phyloP scores from a whole-genome alignment of 2,329 filamentous ascomycete genomes.

The Penicillium sp. region DNA sequence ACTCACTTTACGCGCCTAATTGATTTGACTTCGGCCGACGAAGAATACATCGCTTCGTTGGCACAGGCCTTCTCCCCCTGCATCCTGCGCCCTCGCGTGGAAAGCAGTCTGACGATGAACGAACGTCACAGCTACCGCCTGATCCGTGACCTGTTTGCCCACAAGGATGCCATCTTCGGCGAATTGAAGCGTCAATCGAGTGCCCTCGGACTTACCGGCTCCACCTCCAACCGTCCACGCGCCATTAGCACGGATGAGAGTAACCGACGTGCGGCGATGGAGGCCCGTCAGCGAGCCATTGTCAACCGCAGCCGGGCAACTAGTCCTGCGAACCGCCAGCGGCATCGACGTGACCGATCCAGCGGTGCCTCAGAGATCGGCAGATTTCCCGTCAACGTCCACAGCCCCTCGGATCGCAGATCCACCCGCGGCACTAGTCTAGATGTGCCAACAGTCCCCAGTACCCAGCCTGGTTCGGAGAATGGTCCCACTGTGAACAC shows the following conservation, averaged over 20 bases:
- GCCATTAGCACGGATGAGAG: slow-evolving; percentile 95
- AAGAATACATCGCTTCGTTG: slow-evolving; percentile 72
- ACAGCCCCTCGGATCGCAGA: slow-evolving; percentile 52
- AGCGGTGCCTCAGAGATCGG: slow-evolving; percentile 67
- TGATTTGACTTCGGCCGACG: slow-evolving; percentile 92
- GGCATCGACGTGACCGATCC: slow-evolving; percentile 77
- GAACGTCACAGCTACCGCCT: slow-evolving; percentile 90
- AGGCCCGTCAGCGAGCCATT: slow-evolving; percentile 81
- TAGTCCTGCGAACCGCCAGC: slow-evolving; percentile 56
- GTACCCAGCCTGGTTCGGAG: slow-evolving; percentile 41
- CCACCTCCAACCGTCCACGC: slow-evolving; percentile 61
- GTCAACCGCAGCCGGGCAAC: slow-evolving; percentile 67
- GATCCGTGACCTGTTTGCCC: slow-evolving; percentile 82
- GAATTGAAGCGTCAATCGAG: slow-evolving; percentile 75
- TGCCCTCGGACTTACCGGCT: slow-evolving; percentile 46
- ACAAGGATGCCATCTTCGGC: slow-evolving; percentile 93
- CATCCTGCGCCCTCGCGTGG: slow-evolving; percentile 78
- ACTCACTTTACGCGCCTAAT: slow-evolving; percentile 97
- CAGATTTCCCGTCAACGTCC: slow-evolving; percentile 77
- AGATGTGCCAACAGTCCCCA: slow-evolving; percentile 68
- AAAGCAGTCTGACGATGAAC: slow-evolving; percentile 90
- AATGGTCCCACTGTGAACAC: slow-evolving; percentile 27
- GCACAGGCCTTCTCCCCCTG: slow-evolving; percentile 75
- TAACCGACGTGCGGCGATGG: slow-evolving; percentile 88
- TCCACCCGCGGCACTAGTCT: slow-evolving; percentile 64